Base-by-base conservation (phyloP, 1,284 basidiomycete species). In the Irpex rosettiformis region DNA sequence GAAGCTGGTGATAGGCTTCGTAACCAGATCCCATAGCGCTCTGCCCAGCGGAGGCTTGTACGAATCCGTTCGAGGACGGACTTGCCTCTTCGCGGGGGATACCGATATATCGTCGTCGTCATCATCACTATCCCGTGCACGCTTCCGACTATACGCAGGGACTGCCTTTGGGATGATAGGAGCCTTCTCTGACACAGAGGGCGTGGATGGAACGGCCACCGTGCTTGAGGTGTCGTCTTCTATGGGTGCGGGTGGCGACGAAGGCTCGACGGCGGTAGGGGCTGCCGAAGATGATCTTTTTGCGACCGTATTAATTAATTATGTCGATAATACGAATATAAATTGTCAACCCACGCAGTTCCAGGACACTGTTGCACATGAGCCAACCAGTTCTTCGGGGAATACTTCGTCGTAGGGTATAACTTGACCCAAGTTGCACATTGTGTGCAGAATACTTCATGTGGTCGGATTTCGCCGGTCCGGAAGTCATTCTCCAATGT, bases 401-500 rank as follows among this genome's bases (percentile, higher is more conserved):
- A 64, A 69, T 85, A 89, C 4, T 70, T 66, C 11, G 67, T 66
- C 2, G 61, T 66, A 11, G 63, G 66, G 21, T 78, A 76, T 25
- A 88, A 71, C 55, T 73, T 76, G 59, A 89, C 76, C 84, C 85
- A 87, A 59, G 77, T 81, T 54, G 80, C 70, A 66, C 88, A 90
- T 47, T 73, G 76, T 61, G 77, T 77, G 68, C 87, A 90, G 51
- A 80, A 71, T 6, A 81, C 81, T 59, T 78, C 75, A 51, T 81
- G 72, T 2, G 79, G 73, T 62, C 81, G 74, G 6, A 84, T 72
- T 52, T 75, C 77, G 56, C 78, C 77, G 2, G 75, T 75, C 45
- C 75, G 75, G 11, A 79, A 73, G 67, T 89, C 87, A 1, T 73
- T 69, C 55, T 82, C 78, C 2, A 90, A 72, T 25, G 74, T 61